phyloP scores from a whole-genome alignment of 805 yeast species.

The Maudiozyma bulderi region DNA sequence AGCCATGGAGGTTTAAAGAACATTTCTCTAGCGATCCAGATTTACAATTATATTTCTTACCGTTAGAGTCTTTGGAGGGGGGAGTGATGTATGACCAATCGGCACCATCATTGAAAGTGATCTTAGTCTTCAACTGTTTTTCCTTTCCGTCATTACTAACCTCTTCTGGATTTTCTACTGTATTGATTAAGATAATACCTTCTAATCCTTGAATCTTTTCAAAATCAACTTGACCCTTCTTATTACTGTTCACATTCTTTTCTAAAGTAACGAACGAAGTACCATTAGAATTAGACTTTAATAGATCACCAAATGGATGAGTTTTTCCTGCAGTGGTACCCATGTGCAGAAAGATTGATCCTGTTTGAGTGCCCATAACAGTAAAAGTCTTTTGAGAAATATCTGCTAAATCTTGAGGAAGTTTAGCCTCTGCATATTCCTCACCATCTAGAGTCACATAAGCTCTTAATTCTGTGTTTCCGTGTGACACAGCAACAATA shows the following conservation, averaged over 20 bases:
- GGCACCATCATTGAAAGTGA: conserved; percentile 87
- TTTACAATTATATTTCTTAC: conserved; percentile 46
- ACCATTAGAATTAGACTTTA: conserved; percentile 88
- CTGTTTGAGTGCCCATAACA: conserved; percentile 59
- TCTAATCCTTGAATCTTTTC: conserved; percentile 77
- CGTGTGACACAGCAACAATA: conserved; percentile 56
- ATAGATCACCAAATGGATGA: conserved; percentile 62
- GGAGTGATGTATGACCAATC: conserved; percentile 69
- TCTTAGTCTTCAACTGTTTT: conserved; percentile 59
- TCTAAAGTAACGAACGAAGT: conserved; percentile 68
- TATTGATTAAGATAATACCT: conserved; percentile 71
- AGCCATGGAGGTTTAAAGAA: conserved; percentile 80
- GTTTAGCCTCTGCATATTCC: conserved; percentile 64
- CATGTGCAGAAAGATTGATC: conserved; percentile 73
- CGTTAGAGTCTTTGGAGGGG: conserved; percentile 55
- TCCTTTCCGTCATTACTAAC: conserved; percentile 32
- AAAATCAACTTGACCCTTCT: conserved; percentile 73
- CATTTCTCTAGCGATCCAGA: conserved; percentile 48
- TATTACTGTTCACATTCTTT: conserved; percentile 64
- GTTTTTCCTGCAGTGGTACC: conserved; percentile 47
- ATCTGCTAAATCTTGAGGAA: conserved; percentile 57
- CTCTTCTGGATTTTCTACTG: conserved; percentile 47
- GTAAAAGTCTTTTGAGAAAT: conserved; percentile 66
- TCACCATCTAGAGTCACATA: conserved; percentile 71
- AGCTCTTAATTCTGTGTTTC: conserved; percentile 49